Conservation (phyloP, 2,329 filamentous ascomycete species). For the Passalora sequoiae region DNA sequence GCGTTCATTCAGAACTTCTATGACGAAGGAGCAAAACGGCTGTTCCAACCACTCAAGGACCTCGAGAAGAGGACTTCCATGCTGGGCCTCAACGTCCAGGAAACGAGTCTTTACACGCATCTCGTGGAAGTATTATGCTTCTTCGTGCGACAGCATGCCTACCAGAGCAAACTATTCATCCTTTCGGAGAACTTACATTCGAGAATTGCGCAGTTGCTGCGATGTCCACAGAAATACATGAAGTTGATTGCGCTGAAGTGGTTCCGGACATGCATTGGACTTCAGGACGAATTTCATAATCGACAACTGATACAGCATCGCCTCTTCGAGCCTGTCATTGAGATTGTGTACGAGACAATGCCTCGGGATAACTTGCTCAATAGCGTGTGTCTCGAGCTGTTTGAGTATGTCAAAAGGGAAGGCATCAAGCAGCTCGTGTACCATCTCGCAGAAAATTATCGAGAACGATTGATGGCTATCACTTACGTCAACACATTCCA, state of each 20-base stretch:
- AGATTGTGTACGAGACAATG: conserved; percentile 78
- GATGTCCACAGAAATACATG: conserved; percentile 82
- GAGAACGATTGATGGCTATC: conserved; percentile 68
- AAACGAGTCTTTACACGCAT: conserved; percentile 86
- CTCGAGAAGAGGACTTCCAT: conserved; percentile 59
- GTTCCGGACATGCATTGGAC: conserved; percentile 76
- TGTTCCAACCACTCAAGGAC: conserved; percentile 82
- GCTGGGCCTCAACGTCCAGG: conserved; percentile 64
- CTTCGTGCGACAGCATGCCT: conserved; percentile 83
- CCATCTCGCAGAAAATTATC: conserved; percentile 78
- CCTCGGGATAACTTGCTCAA: conserved; percentile 89
- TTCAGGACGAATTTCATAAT: conserved; percentile 89
- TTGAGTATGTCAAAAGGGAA: conserved; percentile 78
- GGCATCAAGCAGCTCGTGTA: conserved; percentile 74
- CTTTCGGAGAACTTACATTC: conserved; percentile 71
- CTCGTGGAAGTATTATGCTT: conserved; percentile 90
- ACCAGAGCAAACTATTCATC: conserved; percentile 83
- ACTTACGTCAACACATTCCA: conserved; percentile 83
- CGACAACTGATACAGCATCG: conserved; percentile 76
- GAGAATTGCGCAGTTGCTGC: conserved; percentile 75
- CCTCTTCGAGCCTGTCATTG: conserved; percentile 76
- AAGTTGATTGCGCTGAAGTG: conserved; percentile 90
- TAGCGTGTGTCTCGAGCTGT: conserved; percentile 89
- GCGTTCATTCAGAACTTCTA: conserved; percentile 85
- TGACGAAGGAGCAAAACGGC: conserved; percentile 72